Base-by-base conservation (phyloP, 495 filamentous ascomycete genomes). In the Penicillium pulvis region DNA sequence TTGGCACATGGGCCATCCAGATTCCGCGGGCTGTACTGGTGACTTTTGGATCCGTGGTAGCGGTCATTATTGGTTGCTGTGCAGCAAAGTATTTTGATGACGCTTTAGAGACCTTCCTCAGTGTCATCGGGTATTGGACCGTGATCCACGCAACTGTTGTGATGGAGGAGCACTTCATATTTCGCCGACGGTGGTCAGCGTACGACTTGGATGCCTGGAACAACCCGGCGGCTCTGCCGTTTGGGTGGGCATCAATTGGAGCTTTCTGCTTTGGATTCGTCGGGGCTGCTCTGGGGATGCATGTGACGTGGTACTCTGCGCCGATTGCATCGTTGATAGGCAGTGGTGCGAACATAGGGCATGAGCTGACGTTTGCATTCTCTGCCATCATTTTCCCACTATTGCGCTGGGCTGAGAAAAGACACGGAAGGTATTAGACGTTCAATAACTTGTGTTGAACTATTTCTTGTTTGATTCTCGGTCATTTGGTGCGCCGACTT, bases 281-380 rank as follows among this genome's bases (percentile, higher is more conserved):
- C 12, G 89, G 89, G 4, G 87, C 88, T n/a, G 78, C 87, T 0
- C 72, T 86, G 35, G 87, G 88, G 16, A 90, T 90, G 85, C 79
- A 83, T n/a, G 86, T 90, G 63, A 69, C 75, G 0, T 90, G 87
- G 87, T 90, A 78, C 59, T 82, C 81, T 6, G 87, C 86, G 0
- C 85, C 87, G 0, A 82, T 91, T 51, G 86, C 83, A 3, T 78
- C 77, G 50, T 69, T 83, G 12, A 84, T 83, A 57, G 89, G 87
- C 4, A 69, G 30, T 30, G 86, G 87, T 16, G 88, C 85, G 11
- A 89, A 91, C 71, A 71, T 90, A 3, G 87, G 86, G 0, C 89
- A 90, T 68, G 83, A 88, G 75, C 56, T 90, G 35, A 88, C 72
- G 5, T 63, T 64, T 62, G 62, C 53, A 6, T 67, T 67, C 57